Base-by-base conservation (phyloP, 116 monocot genomes). In the Cymodocea nodosa region DNA sequence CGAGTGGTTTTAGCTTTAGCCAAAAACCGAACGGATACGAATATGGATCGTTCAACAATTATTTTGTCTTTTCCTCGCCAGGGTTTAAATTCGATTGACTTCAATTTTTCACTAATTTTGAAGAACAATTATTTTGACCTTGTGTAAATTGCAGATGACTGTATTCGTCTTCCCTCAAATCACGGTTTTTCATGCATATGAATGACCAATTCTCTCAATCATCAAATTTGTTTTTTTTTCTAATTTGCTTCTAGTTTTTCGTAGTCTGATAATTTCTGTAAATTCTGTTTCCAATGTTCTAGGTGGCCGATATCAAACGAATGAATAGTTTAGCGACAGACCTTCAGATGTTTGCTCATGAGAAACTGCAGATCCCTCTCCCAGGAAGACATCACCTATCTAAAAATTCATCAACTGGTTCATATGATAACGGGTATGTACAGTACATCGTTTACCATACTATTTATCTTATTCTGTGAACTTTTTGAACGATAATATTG, bases 261-360 rank as follows among this genome's bases (percentile, higher is more conserved):
- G 44, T 44, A 6, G 5, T 44, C 44, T 0, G 9, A 44, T 44
- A 44, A 11, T 24, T 56, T 56, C 39, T 15, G 22, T 16, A 57
- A 11, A 30, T 25, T 17, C 4, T 11, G 14, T 59, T 66, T 52
- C 67, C 35, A 22, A 66, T 78, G 30, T 36, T 69, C 17, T 77
- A 94, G 94, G 82, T 94, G 9, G 82, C 84, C 34, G 94, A 94
- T 57, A 87, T 94, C 23, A 86, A 75, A 70, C 70, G 87, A 66
- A 82, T 87, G 80, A 94, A 94, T 68, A 83, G 89, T 4, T 71
- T 94, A 79, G 86, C 87, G 56, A 87, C 81, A 30, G 94, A 94
- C 73, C 74, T 80, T 25, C 89, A 94, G 70, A 94, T 94, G 94
- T 94, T 87, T 69, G 94, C 89, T 0, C 84, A 82, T 64, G 86